Conservation (phyloP, 345 rosid species). For the Fremontodendron californicum region DNA sequence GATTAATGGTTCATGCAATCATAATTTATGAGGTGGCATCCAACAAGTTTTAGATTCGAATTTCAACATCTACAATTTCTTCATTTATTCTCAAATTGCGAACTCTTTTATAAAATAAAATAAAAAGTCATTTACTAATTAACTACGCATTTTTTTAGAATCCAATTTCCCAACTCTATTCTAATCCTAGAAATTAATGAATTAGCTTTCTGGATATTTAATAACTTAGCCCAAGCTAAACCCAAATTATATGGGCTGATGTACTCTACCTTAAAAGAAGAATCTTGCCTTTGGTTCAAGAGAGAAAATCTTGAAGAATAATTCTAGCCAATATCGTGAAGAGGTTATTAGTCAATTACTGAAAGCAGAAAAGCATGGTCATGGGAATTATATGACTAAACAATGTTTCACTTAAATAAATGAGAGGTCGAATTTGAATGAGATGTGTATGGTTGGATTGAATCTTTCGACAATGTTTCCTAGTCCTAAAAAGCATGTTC, state of each 20-base stretch:
- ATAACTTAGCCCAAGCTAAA: too few species aligned
- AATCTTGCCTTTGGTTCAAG: neutral
- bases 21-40: too few species aligned
- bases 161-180: too few species aligned
- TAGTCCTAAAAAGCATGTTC: conserved; percentile 1
- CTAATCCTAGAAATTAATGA: too few species aligned
- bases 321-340: neutral
- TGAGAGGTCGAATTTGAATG: neutral
- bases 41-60: too few species aligned
- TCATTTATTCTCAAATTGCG: too few species aligned
- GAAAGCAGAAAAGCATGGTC: neutral
- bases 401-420: neutral
- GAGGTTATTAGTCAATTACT: neutral
- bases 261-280: neutral
- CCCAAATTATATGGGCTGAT: neutral
- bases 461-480: neutral
- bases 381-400: neutral
- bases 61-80: too few species aligned
- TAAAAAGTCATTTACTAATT: too few species aligned
- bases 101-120: too few species aligned
- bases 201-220: too few species aligned
- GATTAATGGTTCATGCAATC: too few species aligned
- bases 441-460: neutral
- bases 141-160: too few species aligned
- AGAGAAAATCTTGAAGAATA: neutral